Percentiles rank a stretch among this genome's conserved stretches.
phyloP scores from a whole-genome alignment of 75 land plant genomes.

The Cupressus sempervirens region DNA sequence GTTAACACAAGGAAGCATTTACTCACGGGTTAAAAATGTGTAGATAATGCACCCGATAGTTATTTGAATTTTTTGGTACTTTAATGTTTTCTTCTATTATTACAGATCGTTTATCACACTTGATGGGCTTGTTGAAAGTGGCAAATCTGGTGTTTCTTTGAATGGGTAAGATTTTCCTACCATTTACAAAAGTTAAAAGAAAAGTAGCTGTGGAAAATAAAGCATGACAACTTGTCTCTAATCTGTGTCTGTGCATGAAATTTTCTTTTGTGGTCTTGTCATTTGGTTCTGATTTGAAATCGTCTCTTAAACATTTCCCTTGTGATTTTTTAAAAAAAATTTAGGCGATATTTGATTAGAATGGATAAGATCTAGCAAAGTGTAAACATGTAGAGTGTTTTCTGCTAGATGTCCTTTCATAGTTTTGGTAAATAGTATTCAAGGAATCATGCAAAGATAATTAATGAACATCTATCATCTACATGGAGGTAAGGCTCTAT shows the following conservation, averaged over 20 bases:
- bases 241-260: neutral
- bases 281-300: neutral
- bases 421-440: too few relatives aligned
- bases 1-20: neutral
- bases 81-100: neutral
- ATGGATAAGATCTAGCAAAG: neutral
- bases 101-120: constrained; percentile 39
- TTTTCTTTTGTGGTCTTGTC: neutral
- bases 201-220: neutral
- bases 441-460: too few relatives aligned
- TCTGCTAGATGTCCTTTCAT: too few relatives aligned
- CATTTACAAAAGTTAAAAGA: neutral
- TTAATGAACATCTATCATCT: too few relatives aligned
- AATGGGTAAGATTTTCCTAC: constrained; percentile 22
- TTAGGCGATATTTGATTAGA: neutral
- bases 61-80: neutral
- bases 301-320: neutral
- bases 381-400: neutral
- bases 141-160: constrained; percentile 16
- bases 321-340: too few relatives aligned
- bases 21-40: neutral
- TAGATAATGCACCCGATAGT: too few relatives aligned
- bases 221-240: neutral
- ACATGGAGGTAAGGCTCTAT: too few relatives aligned
- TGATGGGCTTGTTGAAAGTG: constrained; percentile 15